phyloP scores from a whole-genome alignment of 1,284 basidiomycete genomes.

The Ceratobasidium sp. region DNA sequence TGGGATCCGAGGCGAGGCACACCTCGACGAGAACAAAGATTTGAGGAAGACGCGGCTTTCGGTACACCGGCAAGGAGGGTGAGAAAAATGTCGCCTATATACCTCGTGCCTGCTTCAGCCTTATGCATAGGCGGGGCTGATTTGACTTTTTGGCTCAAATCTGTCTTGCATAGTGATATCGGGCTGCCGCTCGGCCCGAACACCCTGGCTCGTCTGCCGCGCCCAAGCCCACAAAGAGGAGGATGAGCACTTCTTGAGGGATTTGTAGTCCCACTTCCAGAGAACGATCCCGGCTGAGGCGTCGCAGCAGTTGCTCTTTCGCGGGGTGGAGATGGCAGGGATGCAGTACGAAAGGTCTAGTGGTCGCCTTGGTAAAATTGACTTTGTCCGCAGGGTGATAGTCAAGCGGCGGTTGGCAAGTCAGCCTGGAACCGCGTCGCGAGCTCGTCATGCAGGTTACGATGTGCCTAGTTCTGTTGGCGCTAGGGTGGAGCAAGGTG shows the following conservation, averaged over 20 bases:
- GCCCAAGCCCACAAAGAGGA: slow-evolving; percentile 20
- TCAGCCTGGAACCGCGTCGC: slow-evolving; percentile 1
- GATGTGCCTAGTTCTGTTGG: not conserved
- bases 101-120: slow-evolving; percentile 25
- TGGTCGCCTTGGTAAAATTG: slow-evolving; percentile 1
- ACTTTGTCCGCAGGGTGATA: not conserved
- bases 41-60: slow-evolving; percentile 87
- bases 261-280: not conserved
- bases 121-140: slow-evolving; percentile 1
- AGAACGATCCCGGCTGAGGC: not conserved
- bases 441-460: not conserved
- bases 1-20: slow-evolving; percentile 56
- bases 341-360: slow-evolving; percentile 4
- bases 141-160: not conserved
- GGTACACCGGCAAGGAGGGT: slow-evolving; percentile 63
- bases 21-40: slow-evolving; percentile 86
- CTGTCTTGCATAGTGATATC: not conserved
- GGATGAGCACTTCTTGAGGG: not conserved
- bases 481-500: not conserved
- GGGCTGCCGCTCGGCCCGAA: not conserved
- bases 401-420: not conserved
- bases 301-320: slow-evolving; percentile 7
- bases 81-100: slow-evolving; percentile 1
- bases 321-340: slow-evolving; percentile 10
- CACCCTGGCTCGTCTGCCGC: slow-evolving; percentile 16